These are phyloP conservation scores for Straminergon stramineum DNA, from an alignment of 225 moss, liverwort and hornwort genomes.

Conservation along the genomic window DNA sequence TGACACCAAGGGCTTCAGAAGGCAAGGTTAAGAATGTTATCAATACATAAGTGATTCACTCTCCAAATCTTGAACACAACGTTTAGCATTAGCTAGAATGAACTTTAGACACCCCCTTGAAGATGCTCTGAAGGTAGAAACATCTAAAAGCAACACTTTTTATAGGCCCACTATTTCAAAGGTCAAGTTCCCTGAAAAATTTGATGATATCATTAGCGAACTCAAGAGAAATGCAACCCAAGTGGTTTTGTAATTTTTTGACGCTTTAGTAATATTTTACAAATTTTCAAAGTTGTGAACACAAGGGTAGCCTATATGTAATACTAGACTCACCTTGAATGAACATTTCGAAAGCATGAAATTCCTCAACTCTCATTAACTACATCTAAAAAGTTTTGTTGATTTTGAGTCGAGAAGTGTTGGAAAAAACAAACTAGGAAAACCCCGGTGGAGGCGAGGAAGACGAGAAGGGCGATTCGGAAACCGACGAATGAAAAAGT, in stretches of 20 bases:
- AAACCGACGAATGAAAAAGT: conserved; percentile 26
- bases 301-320: fast-evolving
- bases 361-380: not conserved
- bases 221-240: fast-evolving
- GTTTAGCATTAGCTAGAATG: fast-evolving
- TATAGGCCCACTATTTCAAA: fast-evolving
- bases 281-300: not conserved
- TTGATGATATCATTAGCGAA: not conserved
- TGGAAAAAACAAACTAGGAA: not conserved
- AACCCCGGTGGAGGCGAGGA: not conserved
- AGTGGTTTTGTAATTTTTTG: fast-evolving
- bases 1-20: fast-evolving
- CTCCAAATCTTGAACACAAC: not conserved
- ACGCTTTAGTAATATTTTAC: fast-evolving
- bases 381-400: not conserved
- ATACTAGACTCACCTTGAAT: not conserved
- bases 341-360: fast-evolving
- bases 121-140: not conserved
- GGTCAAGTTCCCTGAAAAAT: not conserved
- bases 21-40: not conserved
- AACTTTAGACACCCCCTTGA: fast-evolving
- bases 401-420: not conserved
- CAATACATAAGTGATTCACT: fast-evolving
- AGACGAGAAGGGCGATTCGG: not conserved
- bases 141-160: not conserved